Conservation (phyloP, 225 moss, liverwort and hornwort genomes). For the Sphagnum tenellum region DNA sequence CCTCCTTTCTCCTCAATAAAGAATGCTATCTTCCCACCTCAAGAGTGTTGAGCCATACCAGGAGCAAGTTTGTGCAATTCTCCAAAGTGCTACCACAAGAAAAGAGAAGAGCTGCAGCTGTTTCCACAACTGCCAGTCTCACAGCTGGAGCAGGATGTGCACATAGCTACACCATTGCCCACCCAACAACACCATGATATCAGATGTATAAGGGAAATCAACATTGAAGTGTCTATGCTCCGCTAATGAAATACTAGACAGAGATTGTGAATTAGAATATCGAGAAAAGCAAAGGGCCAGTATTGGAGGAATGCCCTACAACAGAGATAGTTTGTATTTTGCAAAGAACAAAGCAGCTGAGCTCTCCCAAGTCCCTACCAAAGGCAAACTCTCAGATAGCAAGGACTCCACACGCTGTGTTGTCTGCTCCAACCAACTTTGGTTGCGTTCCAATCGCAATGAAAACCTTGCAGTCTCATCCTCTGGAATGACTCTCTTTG, state of each 20-base stretch:
- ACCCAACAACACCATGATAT: background rate
- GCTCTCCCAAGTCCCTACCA: slow-evolving; percentile 32
- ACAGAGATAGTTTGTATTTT: background rate
- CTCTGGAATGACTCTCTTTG: background rate
- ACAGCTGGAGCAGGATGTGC: slow-evolving; percentile 78
- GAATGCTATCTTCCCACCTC: background rate
- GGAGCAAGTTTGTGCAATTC: slow-evolving; percentile 47
- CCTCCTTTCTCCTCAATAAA: background rate
- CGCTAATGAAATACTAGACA: no score
- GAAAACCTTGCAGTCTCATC: slow-evolving; percentile 15
- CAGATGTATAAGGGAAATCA: no score
- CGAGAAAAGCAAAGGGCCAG: no score
- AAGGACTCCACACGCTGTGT: slow-evolving; percentile 44
- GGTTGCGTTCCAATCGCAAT: slow-evolving; percentile 54
- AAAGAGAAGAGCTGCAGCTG: slow-evolving; percentile 63
- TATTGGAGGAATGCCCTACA: background rate
- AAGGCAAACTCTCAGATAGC: slow-evolving; percentile 53
- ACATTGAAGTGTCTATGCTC: no score
- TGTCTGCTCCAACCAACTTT: slow-evolving; percentile 63
- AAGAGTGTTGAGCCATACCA: slow-evolving; percentile 33
- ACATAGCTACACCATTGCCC: slow-evolving; percentile 49
- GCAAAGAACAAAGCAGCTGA: background rate
- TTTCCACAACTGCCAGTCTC: slow-evolving; percentile 79
- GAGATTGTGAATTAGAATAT: no score
- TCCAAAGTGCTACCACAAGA: slow-evolving; percentile 62